Conservation (phyloP, 768 basidiomycete species). For the Suillus cothurnatus region DNA sequence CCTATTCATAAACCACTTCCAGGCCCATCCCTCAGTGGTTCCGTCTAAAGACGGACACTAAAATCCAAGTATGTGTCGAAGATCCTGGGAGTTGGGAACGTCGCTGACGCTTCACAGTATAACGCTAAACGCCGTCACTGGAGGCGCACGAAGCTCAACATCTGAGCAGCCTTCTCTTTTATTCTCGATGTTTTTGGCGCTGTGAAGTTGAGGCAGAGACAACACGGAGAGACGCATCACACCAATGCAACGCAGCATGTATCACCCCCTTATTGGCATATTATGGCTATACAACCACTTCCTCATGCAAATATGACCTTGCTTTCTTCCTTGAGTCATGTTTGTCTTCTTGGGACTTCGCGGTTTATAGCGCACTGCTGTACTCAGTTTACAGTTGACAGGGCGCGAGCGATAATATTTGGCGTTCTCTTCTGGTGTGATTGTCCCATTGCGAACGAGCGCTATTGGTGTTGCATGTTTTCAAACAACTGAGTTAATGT, state of each 20-base stretch:
- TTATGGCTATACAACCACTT: constrained; percentile 18
- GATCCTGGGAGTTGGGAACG: neutral
- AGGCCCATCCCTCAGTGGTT: constrained; percentile 99
- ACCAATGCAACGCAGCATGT: constrained; percentile 26
- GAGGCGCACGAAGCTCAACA: constrained; percentile 98
- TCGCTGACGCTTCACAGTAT: constrained; percentile 50
- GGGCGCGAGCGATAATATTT: neutral
- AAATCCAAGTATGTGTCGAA: constrained; percentile 70
- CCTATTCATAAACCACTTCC: constrained; percentile 6
- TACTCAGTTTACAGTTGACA: neutral
- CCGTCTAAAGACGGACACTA: constrained; percentile 93
- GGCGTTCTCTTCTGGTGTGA: neutral
- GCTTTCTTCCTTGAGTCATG: neutral
- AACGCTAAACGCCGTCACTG: constrained; percentile 98
- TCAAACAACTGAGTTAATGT: neutral
- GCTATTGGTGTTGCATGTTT: neutral
- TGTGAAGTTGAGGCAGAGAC: constrained; percentile 14
- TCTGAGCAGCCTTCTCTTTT: constrained; percentile 48
- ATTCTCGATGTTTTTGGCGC: constrained; percentile 8
- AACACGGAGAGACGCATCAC: constrained; percentile 12
- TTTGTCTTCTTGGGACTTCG: neutral
- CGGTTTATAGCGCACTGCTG: neutral
- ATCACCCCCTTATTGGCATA: constrained; percentile 20
- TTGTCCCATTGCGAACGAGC: neutral
- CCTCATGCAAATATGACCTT: constrained; percentile 22